phyloP scores from a whole-genome alignment of 2,329 filamentous ascomycete genomes.

The Periconia digitata region DNA sequence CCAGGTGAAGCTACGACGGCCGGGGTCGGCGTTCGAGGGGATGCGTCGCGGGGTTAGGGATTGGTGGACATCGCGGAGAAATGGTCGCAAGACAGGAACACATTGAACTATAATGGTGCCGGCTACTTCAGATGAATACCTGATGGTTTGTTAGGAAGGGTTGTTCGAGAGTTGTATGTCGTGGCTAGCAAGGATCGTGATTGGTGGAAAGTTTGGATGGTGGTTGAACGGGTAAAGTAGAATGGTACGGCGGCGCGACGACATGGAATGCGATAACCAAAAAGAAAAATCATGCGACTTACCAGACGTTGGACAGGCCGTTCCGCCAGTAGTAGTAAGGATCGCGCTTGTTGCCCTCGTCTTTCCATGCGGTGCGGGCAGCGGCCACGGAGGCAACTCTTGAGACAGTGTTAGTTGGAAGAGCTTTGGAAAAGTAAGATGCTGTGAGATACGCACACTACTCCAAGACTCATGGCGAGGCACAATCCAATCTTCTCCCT shows the following conservation, averaged over 20 bases:
- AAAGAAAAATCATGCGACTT: not conserved
- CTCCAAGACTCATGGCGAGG: slow-evolving; percentile 51
- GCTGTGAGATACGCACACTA: slow-evolving; percentile 10
- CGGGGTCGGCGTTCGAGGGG: not conserved
- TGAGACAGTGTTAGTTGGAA: slow-evolving; percentile 19
- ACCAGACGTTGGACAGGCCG: slow-evolving; percentile 1
- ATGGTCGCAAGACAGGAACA: slow-evolving; percentile 54
- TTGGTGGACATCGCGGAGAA: slow-evolving; percentile 48
- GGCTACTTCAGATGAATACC: slow-evolving; percentile 48
- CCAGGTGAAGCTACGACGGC: slow-evolving; percentile 4
- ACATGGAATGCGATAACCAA: not conserved
- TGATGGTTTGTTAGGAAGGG: not conserved
- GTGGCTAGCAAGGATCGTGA: not conserved
- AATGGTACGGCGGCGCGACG: not conserved
- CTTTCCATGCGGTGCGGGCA: slow-evolving; percentile 54
- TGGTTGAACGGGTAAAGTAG: not conserved
- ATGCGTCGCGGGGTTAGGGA: slow-evolving; percentile 38
- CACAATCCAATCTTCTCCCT: slow-evolving; percentile 55
- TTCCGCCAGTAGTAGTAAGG: slow-evolving; percentile 47
- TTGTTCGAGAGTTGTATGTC: not conserved
- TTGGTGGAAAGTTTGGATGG: not conserved
- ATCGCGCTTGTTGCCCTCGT: slow-evolving; percentile 50
- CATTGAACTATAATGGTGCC: slow-evolving; percentile 60
- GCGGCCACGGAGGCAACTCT: slow-evolving; percentile 54
- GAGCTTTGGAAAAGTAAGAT: not conserved